phyloP scores from a whole-genome alignment of 2,329 filamentous ascomycete species.

The Neospermospora avenae region DNA sequence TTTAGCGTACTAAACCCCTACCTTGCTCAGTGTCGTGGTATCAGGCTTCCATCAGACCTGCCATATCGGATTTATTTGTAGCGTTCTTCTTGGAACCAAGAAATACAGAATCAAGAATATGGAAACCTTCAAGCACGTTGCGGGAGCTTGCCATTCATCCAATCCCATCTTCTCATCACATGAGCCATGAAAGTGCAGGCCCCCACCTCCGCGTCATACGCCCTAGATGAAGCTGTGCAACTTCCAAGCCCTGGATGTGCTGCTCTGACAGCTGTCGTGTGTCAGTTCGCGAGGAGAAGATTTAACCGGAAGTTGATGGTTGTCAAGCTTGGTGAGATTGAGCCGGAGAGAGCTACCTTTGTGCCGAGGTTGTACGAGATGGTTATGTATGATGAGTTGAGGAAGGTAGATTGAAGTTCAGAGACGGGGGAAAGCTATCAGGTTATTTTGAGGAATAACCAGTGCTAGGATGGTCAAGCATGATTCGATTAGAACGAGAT shows the following conservation, averaged over 20 bases:
- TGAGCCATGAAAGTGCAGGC: background rate
- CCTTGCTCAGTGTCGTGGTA: no score
- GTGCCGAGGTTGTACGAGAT: background rate
- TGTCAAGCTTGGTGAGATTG: background rate
- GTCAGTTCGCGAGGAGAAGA: background rate
- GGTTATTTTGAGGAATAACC: background rate
- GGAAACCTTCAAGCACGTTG: background rate
- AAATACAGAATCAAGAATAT: background rate
- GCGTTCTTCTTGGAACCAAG: background rate
- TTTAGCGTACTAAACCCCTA: no score
- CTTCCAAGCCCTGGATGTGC: background rate
- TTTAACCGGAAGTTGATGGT: background rate
- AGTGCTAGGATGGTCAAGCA: background rate
- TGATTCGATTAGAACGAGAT: no score
- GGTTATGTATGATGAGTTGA: background rate
- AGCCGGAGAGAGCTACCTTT: background rate
- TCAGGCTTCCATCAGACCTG: no score
- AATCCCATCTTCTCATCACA: background rate
- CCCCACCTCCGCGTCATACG: background rate
- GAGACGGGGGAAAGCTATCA: background rate
- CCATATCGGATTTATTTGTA: no score
- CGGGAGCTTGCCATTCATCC: background rate
- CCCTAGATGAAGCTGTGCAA: background rate
- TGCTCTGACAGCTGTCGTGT: constrained; percentile 2
- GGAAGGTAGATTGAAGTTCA: background rate